These are phyloP conservation scores for Aegilops speltoides DNA, from an alignment of 176 grass and related monocot genomes.

Conservation along the genomic window DNA sequence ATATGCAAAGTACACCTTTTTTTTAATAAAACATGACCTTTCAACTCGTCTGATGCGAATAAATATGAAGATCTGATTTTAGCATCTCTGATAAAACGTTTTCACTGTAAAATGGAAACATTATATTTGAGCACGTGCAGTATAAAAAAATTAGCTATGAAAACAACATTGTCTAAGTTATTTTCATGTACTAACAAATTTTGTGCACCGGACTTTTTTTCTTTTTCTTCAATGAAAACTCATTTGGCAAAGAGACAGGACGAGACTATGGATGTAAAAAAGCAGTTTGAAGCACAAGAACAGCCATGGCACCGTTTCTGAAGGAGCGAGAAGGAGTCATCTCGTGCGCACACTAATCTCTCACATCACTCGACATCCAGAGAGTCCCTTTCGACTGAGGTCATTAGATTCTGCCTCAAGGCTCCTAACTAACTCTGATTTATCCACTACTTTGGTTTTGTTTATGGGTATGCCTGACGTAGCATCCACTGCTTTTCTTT, in stretches of 20 bases:
- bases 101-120: not conserved
- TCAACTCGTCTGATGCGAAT: not conserved
- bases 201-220: too few species aligned
- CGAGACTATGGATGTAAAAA: not conserved
- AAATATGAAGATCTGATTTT: not conserved
- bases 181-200: not conserved
- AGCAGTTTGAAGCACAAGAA: not conserved
- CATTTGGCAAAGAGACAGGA: not conserved
- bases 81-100: too few species aligned
- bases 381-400: slow-evolving; percentile 32
- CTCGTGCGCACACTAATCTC: slow-evolving; percentile 40
- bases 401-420: slow-evolving; percentile 51
- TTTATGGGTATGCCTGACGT: slow-evolving; percentile 18
- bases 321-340: not conserved
- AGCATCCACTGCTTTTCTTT: slow-evolving; percentile 12
- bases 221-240: not conserved
- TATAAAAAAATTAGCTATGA: not conserved
- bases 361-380: slow-evolving; percentile 20
- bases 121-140: not conserved
- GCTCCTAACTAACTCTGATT: slow-evolving; percentile 44
- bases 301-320: not conserved
- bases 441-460: slow-evolving; percentile 39
- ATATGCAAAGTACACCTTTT: not conserved
- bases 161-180: not conserved
- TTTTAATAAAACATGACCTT: not conserved